Evolutionary conservation across 768 basidiomycete species (phyloP).

Genomic region (Podaxis sp.): DNA sequence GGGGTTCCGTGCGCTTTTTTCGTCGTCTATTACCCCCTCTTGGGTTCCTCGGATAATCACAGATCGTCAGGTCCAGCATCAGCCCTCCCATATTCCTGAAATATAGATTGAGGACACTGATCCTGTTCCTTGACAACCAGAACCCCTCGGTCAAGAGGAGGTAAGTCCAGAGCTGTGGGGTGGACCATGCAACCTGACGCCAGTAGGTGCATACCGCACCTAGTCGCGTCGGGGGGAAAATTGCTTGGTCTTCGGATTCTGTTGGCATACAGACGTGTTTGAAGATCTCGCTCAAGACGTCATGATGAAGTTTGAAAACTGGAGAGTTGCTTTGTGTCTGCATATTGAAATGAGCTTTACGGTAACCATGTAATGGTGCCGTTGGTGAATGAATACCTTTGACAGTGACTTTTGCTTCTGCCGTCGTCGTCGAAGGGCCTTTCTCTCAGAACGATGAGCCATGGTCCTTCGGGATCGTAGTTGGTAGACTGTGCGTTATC

Average conservation of each 20-base stretch:
- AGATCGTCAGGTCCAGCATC: not conserved
- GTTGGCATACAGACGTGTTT: not conserved
- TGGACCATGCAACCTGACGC: not conserved
- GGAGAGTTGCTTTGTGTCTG: not conserved
- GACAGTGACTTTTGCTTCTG: not conserved
- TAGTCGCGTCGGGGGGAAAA: not conserved
- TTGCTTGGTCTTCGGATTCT: not conserved
- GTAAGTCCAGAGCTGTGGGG: not conserved
- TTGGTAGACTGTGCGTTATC: too few species aligned
- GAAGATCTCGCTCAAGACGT: not conserved
- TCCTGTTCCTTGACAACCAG: not conserved
- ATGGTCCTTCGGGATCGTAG: too few species aligned
- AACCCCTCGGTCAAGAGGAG: not conserved
- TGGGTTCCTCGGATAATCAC: not conserved
- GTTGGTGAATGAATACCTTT: too few species aligned
- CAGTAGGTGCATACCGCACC: not conserved
- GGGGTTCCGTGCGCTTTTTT: not conserved
- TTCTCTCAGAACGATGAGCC: too few species aligned
- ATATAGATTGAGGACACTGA: not conserved
- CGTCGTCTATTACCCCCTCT: not conserved
- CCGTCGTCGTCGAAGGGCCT: not conserved
- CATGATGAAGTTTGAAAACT: not conserved
- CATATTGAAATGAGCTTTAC: not conserved
- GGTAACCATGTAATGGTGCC: not conserved
- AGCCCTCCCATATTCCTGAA: not conserved